Base-by-base conservation (phyloP, 495 filamentous ascomycete genomes). In the Annulohypoxylon maeteangense region DNA sequence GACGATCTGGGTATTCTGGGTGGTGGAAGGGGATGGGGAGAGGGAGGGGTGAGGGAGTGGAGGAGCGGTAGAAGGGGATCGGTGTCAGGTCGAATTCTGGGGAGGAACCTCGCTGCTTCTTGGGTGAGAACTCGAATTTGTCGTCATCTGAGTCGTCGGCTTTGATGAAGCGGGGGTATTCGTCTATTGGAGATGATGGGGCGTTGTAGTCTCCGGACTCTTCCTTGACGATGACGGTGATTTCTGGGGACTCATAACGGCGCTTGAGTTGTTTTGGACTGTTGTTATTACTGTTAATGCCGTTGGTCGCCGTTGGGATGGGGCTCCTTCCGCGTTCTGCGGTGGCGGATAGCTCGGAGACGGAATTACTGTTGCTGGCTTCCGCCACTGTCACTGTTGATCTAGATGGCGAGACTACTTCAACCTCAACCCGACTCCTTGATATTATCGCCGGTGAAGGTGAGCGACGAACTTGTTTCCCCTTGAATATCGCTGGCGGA, bases 1-100 rank as follows among this genome's bases (percentile, higher is more conserved):
- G 44, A 8, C 69, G 69, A 25, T 22, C 4, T 0, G 69, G 69
- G 45, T 64, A 72, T 5, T 34, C 27, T 0, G 58, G 53, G 47
- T 72, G 69, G 57, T 25, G 5, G 53, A 64, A 23, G 18, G 69
- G 57, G 0, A 1, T 12, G 7, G 42, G 50, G 0, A 14, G 23
- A 23, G 29, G 38, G 10, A 25, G 31, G 0, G 64, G 64, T 2
- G 54, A 31, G 0, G 64, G 32, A 1, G 22, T 12, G 16, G 55
- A 42, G 20, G 55, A 58, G 11, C 55, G 55, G 22, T 58, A 42
- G 34, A 58, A 58, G 20, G 61, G 45, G 29, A 42, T 53, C 14
- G 34, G 16, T 18, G 34, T 38, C 14, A 53, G 32, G 45, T 62
- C 59, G 45, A 36, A 14, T 11, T 34, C 36, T 0, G 36, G 34